Evolutionary conservation across 73 alveolate genomes (phyloP).

Genomic region (Halteria grandinella): DNA sequence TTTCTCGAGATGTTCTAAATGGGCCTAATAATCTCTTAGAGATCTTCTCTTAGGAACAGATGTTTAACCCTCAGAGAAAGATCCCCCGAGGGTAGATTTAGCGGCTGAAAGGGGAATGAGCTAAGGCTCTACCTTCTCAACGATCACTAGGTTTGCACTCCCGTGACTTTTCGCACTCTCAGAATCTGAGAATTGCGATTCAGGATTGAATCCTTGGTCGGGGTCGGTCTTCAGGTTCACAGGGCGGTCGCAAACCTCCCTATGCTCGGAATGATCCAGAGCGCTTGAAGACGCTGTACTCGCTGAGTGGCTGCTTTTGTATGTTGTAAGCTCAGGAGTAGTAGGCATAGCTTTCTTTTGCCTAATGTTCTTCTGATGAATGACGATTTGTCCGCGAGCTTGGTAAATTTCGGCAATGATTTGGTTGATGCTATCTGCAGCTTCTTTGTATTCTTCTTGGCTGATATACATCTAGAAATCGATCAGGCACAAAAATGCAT

Average conservation of each 20-base stretch:
- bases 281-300: too few relatives aligned
- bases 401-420: constrained; percentile 5
- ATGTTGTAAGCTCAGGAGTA: not conserved
- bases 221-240: not conserved
- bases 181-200: not conserved
- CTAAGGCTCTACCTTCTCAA: not conserved
- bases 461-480: not conserved
- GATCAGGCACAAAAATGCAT: not conserved
- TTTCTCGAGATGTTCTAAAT: not conserved
- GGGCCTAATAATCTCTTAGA: not conserved
- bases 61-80: not conserved
- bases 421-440: not conserved
- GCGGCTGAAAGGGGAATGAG: not conserved
- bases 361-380: constrained; percentile 15
- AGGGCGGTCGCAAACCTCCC: not conserved
- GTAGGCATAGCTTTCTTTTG: not conserved
- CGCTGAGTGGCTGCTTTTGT: not conserved
- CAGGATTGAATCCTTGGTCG: too few relatives aligned
- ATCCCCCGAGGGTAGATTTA: not conserved
- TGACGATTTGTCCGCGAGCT: constrained; percentile 9
- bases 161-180: too few relatives aligned
- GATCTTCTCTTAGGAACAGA: not conserved
- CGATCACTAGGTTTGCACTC: not conserved
- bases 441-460: not conserved
- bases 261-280: not conserved